Conservation (phyloP, 176 grass and related monocot genomes). For the Thalia dealbata region DNA sequence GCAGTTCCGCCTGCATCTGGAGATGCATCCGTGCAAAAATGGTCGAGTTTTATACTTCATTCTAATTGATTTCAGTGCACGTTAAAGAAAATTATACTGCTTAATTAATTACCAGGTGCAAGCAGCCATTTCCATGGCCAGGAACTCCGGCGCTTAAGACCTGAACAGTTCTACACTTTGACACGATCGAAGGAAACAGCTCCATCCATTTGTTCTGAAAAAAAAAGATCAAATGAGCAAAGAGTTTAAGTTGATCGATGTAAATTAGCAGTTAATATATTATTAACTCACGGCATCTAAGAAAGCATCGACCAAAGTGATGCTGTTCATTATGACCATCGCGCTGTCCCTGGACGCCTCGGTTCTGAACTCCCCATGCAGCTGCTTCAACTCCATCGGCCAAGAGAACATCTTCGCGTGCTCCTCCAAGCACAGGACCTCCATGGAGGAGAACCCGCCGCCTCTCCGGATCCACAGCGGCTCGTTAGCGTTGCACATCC, state of each 20-base stretch:
- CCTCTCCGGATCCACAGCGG: slow-evolving; percentile 44
- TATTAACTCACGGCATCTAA: slow-evolving; percentile 49
- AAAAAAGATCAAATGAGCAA: neutral
- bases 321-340: slow-evolving; percentile 91
- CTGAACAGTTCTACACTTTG: slow-evolving; percentile 64
- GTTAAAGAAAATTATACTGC: neutral
- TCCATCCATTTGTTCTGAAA: slow-evolving; percentile 93
- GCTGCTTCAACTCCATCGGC: slow-evolving; percentile 53
- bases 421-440: slow-evolving; percentile 47
- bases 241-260: neutral
- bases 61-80: neutral
- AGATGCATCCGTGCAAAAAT: no score
- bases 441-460: slow-evolving; percentile 1
- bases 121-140: slow-evolving; percentile 62
- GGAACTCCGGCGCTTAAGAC: slow-evolving; percentile 50
- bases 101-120: slow-evolving; percentile 55
- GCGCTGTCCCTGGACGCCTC: slow-evolving; percentile 70
- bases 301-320: slow-evolving; percentile 84
- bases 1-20: slow-evolving; percentile 91
- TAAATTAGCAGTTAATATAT: neutral
- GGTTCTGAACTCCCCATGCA: slow-evolving; percentile 21
- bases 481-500: slow-evolving; percentile 45
- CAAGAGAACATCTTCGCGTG: slow-evolving; percentile 47
- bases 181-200: slow-evolving; percentile 85
- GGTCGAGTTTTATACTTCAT: neutral